phyloP scores from a whole-genome alignment of 2,329 filamentous ascomycete species.

The Thelonectria blattea region DNA sequence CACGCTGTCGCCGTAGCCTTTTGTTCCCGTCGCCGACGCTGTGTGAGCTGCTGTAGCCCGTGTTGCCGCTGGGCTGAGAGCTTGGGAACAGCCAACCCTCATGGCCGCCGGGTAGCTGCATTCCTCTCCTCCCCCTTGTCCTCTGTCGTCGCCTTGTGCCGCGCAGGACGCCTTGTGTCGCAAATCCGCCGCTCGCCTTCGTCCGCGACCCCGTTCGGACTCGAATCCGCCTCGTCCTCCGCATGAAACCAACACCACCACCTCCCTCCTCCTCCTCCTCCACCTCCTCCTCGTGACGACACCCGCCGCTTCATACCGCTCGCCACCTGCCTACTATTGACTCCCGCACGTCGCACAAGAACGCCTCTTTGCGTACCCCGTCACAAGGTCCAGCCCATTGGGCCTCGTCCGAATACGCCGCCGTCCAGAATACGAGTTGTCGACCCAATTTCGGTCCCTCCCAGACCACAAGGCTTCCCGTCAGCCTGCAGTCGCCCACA shows the following conservation, averaged over 20 bases:
- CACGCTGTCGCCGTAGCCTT: constrained; percentile 34
- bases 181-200: constrained; percentile 16
- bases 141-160: constrained; percentile 10
- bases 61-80: constrained; percentile 30
- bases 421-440: constrained; percentile 42
- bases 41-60: constrained; percentile 35
- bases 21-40: constrained; percentile 33
- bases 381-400: constrained; percentile 35
- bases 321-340: constrained; percentile 30
- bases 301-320: constrained; percentile 29
- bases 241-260: constrained; percentile 28
- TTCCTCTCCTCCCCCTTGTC: constrained; percentile 22
- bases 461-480: constrained; percentile 32
- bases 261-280: constrained; percentile 11
- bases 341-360: constrained; percentile 32
- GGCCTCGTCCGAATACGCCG: constrained; percentile 27
- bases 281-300: constrained; percentile 25
- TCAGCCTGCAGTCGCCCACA: constrained; percentile 36
- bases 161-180: constrained; percentile 18
- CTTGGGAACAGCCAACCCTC: constrained; percentile 32
- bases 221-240: constrained; percentile 18
- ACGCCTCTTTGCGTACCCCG: constrained; percentile 36
- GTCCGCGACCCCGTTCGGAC: constrained; percentile 25
- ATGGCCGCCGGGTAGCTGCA: constrained; percentile 40
- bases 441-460: constrained; percentile 36